Base-by-base conservation (phyloP, 768 basidiomycete species). In the Gloeostereum incarnatum region DNA sequence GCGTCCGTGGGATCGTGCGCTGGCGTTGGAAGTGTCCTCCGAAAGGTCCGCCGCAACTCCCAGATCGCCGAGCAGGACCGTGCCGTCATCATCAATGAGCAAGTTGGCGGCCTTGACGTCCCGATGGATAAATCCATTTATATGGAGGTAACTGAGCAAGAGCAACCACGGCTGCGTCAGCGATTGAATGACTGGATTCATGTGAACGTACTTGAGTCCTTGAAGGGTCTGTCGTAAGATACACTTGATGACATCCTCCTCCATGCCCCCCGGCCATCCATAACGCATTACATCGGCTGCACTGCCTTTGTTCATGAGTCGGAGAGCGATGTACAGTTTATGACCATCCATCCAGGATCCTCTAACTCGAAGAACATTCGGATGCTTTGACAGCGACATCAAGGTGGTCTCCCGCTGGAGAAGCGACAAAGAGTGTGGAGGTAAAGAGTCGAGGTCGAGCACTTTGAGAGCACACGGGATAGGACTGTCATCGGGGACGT, bases 71-170 rank as follows among this genome's bases (percentile, higher is more conserved):
- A 96, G 62, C 3, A 97, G 72, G 22, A 96, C 88, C 0, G 86
- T 91, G 36, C 88, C 87, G 45, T 88, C 82, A 44, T 92, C 83
- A 48, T 93, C 90, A 38, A 94, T 76, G 35, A 97, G 79, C 7
- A 97, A 68, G 53, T 97, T 97, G 9, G 89, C 93, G 3, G 90
- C 89, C 60, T 97, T 97, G 50, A 97, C 58, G 52, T 97, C 93
- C 19, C 93, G 77, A 54, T 97, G 88, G n/a, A 90, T 84, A 54
- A 89, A 85, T 0, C 85, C 87, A 44, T 91, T 93, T 39, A 74
- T 68, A 50, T 93, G 89, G n/a, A 91, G 71, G 47, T 91, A 90
- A 47, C 84, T 88, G 46, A 6, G 19, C 17, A 23, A 11, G 39
- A 31, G 7, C n/a, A n/a, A n/a, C n/a, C n/a, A 23, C 27, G 33